These are phyloP conservation scores for Solanum lycopersicoides DNA, from an alignment of 257 asterid genomes.

Conservation along the genomic window DNA sequence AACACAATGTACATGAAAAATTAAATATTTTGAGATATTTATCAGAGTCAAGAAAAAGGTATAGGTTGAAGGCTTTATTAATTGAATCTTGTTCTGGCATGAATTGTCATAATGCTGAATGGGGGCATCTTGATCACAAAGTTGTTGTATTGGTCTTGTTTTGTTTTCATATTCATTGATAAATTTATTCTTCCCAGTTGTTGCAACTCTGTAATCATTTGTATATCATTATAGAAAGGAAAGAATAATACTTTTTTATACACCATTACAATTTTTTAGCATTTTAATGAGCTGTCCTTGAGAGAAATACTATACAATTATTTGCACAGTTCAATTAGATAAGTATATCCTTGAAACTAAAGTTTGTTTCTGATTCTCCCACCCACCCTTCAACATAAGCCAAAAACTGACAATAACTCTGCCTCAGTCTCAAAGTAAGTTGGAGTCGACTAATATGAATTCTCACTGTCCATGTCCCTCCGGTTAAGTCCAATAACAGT, in stretches of 20 bases:
- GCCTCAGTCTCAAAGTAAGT: not conserved
- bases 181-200: slow-evolving; percentile 6
- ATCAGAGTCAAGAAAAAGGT: slow-evolving; percentile 18
- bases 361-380: not conserved
- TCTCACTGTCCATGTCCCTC: not conserved
- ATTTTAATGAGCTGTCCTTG: not conserved
- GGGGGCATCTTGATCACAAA: not conserved
- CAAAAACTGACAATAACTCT: not conserved
- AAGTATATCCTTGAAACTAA: not conserved
- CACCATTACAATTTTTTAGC: not conserved
- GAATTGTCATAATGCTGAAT: slow-evolving; percentile 14
- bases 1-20: slow-evolving; percentile 31
- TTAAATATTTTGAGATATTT: slow-evolving; percentile 15
- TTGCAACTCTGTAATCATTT: slow-evolving; percentile 2
- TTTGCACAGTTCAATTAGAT: not conserved
- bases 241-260: not conserved
- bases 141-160: slow-evolving; percentile 4
- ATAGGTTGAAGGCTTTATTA: slow-evolving; percentile 31
- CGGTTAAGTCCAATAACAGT: not conserved
- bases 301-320: not conserved
- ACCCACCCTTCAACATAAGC: not conserved
- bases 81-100: slow-evolving; percentile 27
- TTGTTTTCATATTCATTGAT: not conserved
- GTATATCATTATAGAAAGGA: not conserved
- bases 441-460: not conserved